Evolutionary conservation across 2,329 filamentous ascomycete species (phyloP).

Genomic region (Mariannaea sp.): DNA sequence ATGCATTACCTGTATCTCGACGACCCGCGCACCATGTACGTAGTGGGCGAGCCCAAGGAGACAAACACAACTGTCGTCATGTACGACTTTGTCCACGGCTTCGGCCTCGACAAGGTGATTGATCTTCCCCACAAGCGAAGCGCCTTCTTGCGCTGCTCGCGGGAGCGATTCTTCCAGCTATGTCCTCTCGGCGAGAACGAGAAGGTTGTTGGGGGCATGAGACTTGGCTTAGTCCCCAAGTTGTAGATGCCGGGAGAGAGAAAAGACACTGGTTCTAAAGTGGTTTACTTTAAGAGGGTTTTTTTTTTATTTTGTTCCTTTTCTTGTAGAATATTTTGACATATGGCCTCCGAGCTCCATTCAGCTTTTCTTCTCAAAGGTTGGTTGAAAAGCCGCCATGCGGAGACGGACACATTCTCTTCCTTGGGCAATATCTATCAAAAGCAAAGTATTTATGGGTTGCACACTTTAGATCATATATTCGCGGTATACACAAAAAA

Average conservation of each 20-base stretch:
- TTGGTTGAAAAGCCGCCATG: too few species aligned
- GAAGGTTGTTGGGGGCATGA: slow-evolving; percentile 59
- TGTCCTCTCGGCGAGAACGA: slow-evolving; percentile 62
- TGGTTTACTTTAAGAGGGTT: neutral
- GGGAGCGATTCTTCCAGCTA: slow-evolving; percentile 72
- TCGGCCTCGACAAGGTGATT: slow-evolving; percentile 73
- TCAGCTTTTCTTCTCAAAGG: too few species aligned
- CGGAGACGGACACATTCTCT: too few species aligned
- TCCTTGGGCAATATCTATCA: too few species aligned
- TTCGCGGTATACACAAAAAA: too few species aligned
- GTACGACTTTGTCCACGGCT: slow-evolving; percentile 76
- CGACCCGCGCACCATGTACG: slow-evolving; percentile 60
- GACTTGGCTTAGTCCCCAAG: slow-evolving; percentile 59
- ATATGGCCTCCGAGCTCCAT: too few species aligned
- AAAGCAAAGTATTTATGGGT: too few species aligned
- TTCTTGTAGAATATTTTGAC: neutral
- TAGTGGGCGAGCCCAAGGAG: slow-evolving; percentile 73
- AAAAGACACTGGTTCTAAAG: neutral
- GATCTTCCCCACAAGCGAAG: slow-evolving; percentile 75
- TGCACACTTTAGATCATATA: too few species aligned
- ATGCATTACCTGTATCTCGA: slow-evolving; percentile 69
- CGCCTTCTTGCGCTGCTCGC: slow-evolving; percentile 66
- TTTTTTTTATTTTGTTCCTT: slow-evolving; percentile 4
- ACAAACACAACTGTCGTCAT: slow-evolving; percentile 72
- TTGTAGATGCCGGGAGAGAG: slow-evolving; percentile 43